Base-by-base conservation (phyloP, 2,329 filamentous ascomycete species). In the Elsinoe perseae region DNA sequence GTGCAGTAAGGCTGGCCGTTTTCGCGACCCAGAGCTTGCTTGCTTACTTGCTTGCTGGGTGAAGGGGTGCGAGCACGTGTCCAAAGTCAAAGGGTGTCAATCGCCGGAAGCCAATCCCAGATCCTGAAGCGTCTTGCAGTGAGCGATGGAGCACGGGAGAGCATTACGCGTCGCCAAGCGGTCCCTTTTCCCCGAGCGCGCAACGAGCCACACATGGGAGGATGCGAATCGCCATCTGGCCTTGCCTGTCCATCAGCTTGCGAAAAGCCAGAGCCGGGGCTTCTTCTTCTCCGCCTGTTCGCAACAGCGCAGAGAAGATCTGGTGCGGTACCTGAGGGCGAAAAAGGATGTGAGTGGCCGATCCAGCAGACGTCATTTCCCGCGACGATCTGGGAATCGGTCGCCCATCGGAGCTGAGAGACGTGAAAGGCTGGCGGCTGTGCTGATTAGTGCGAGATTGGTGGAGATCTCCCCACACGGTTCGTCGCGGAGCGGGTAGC, bases 331-430 rank as follows among this genome's bases (percentile, higher is more conserved):
- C 28, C 28, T 30, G 28, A 10, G 5, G 28, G 5, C 12, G 28
- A 30, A 6, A 6, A 12, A 12, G 12, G 28, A 5, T 30, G 32
- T 36, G 40, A 18, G 20, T 12, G 14, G 9, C 20, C 40, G 40
- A 44, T 44, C 20, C 40, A 44, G 40, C 40, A 44, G 40, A 44
- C 40, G 46, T 32, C 46, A 32, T 50, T 32, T 20, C 28, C 46
- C 46, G 46, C 46, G 25, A 30, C 27, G 27, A 36, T 57, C 27
- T 52, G 54, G 30, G 42, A 50, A 34, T 50, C 46, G 46, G 46
- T n/a, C 23, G 10, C 20, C 27, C 46, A 50, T 50, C 46, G 27
- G 25, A 14, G 12, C 12, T 36, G 4, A 12, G 4, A 14, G 32
- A 3, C 9, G 9, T 30, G 32, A 3, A 14, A 36, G 32, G 32